These are phyloP conservation scores for Rhodosporidiobolus odoratus DNA, from an alignment of 768 basidiomycete genomes.

Conservation along the genomic window DNA sequence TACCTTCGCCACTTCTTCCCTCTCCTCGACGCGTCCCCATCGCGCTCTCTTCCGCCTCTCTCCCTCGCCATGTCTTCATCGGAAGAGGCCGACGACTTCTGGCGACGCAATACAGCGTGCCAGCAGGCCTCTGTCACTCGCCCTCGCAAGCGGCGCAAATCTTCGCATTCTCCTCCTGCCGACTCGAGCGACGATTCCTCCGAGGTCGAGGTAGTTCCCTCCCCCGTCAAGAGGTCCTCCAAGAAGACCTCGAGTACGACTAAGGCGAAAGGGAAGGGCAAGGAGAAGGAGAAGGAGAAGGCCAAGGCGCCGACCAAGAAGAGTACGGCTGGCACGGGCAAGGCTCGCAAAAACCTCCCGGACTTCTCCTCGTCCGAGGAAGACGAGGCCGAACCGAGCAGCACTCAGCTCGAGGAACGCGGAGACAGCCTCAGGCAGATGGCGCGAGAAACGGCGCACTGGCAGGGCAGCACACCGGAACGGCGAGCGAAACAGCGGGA, in stretches of 20 bases:
- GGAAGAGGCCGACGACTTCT: conserved; percentile 5
- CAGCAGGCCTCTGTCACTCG: neutral
- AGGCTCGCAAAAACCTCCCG: neutral
- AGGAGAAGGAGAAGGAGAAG: neutral
- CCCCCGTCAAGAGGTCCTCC: neutral
- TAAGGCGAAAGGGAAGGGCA: neutral
- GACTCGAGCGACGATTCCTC: neutral
- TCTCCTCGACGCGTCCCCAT: neutral
- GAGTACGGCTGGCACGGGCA: neutral
- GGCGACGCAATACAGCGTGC: neutral
- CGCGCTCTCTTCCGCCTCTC: neutral
- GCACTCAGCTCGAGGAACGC: conserved; percentile 11
- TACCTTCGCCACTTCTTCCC: neutral
- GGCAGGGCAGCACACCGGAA: conserved; percentile 9
- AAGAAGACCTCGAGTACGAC: neutral
- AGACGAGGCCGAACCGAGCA: neutral
- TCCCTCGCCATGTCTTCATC: neutral
- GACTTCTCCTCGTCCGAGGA: neutral
- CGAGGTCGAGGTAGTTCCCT: conserved; percentile 8
- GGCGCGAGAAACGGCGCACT: neutral
- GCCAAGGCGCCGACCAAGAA: neutral
- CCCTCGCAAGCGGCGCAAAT: conserved; percentile 4
- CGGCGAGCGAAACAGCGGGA: neutral
- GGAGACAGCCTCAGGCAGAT: neutral
- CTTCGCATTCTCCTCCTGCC: neutral